Conservation (phyloP, 257 asterid genomes). For the Thymus mandschuricus region DNA sequence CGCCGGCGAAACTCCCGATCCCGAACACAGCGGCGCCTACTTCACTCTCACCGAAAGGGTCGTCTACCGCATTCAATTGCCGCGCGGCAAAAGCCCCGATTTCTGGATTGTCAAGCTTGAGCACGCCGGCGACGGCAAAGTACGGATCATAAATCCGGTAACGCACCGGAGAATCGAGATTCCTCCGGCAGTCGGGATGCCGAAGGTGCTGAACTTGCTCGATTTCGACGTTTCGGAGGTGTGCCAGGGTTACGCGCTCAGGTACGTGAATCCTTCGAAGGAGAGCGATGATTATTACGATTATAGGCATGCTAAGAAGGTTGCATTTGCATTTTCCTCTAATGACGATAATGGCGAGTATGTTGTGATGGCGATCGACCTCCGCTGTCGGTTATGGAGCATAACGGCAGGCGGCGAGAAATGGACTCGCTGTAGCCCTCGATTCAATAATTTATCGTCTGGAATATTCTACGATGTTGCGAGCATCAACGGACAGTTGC, state of each 20-base stretch:
- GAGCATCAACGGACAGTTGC: not conserved
- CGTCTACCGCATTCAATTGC: constrained; percentile 5
- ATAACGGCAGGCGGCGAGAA: not conserved
- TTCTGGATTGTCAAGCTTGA: constrained; percentile 5
- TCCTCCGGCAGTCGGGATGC: not conserved
- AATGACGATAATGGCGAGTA: not conserved
- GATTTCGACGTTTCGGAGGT: not conserved
- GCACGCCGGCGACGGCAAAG: not conserved
- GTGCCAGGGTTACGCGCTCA: not conserved
- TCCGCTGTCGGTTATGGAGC: not conserved
- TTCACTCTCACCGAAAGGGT: constrained; percentile 1
- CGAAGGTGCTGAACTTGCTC: not conserved
- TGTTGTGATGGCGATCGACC: constrained; percentile 7
- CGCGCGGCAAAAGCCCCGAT: constrained; percentile 6
- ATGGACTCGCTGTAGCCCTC: not conserved
- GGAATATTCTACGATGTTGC: not conserved
- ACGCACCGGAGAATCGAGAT: not conserved
- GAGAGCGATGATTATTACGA: not conserved
- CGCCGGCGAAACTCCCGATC: not conserved
- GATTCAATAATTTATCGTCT: not conserved
- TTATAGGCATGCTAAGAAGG: constrained; percentile 5
- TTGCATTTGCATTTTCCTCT: not conserved
- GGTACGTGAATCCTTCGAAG: constrained; percentile 12
- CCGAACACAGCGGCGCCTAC: not conserved
- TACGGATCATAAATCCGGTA: not conserved